phyloP scores from a whole-genome alignment of 768 basidiomycete genomes.

The button mushroom (Agaricus bisporus) region DNA sequence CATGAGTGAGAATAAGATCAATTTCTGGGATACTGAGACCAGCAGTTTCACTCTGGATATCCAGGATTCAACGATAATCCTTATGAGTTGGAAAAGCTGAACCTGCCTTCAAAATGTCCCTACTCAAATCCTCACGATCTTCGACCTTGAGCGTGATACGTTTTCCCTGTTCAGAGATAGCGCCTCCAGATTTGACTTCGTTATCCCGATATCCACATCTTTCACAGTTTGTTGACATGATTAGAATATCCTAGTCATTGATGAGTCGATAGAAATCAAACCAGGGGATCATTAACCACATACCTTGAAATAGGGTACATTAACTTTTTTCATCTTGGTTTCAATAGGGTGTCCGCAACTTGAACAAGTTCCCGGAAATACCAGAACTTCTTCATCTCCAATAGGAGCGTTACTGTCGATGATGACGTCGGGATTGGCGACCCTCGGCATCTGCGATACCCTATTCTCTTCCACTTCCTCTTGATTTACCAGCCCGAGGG shows the following conservation, averaged over 20 bases:
- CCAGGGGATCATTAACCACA: slow-evolving; percentile 8
- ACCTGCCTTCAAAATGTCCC: slow-evolving; percentile 89
- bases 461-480: slow-evolving; percentile 28
- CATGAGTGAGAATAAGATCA: slow-evolving; percentile 83
- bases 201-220: slow-evolving; percentile 95
- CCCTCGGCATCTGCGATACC: slow-evolving; percentile 10
- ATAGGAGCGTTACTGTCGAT: slow-evolving; percentile 24
- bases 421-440: slow-evolving; percentile 14
- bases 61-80: neutral
- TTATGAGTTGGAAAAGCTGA: neutral
- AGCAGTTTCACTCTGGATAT: slow-evolving; percentile 79
- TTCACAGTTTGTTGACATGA: slow-evolving; percentile 98
- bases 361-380: slow-evolving; percentile 84
- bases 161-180: slow-evolving; percentile 85
- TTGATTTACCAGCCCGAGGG: slow-evolving; percentile 62
- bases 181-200: slow-evolving; percentile 92
- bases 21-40: slow-evolving; percentile 92
- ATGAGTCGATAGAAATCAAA: neutral
- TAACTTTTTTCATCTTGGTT: slow-evolving; percentile 94
- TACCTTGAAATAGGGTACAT: slow-evolving; percentile 97
- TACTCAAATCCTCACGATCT: slow-evolving; percentile 85
- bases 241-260: slow-evolving; percentile 74
- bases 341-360: slow-evolving; percentile 79
- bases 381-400: slow-evolving; percentile 79
- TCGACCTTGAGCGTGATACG: slow-evolving; percentile 85